Base-by-base conservation (phyloP, 305 asterid genomes). In the Solanum hybrid region DNA sequence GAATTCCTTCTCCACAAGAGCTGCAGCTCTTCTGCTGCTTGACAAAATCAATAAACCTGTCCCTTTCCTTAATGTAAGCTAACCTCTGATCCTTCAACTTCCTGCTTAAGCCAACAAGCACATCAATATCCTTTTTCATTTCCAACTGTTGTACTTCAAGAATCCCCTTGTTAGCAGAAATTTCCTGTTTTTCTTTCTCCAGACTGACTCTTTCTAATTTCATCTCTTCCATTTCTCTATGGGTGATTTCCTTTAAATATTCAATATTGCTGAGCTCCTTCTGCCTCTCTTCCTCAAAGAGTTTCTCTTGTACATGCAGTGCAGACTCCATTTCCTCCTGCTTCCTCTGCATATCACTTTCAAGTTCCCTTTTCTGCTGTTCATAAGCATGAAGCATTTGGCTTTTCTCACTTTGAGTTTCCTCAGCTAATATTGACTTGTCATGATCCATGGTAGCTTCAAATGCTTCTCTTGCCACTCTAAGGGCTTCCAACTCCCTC, bases 51-150 rank as follows among this genome's bases (percentile, higher is more conserved):
- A 96, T 88, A 91, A 96, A 96, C 22, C 96, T 96, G 37, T 95
- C 98, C 92, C 98, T 95, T 94, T 96, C 99, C 92, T 93, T 95
- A 78, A 95, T 90, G 90, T 96, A 94, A 66, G 91, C 94, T 91
- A 95, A 98, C 89, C 99, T 94, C 91, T 96, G 99, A 90, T 93
- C 96, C 95, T 96, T 98, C 93, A 96, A 91, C 94, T 95, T 98
- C 94, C 86, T 91, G 89, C 98, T 98, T 91, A 98, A 90, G 88
- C 93, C 93, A 91, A 94, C 97, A 87, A 98, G 95, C 92, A 95
- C 98, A 90, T 95, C 98, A 4, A 98, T 95, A 92, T 98, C 99
- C 80, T 95, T 94, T 90, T 93, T 94, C 94, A 98, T 95, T 92
- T 94, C 99, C 90, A 27, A 34, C 84, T 96, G 99, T 75, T 95